phyloP scores from a whole-genome alignment of 2,329 filamentous ascomycete genomes.

The Dissoconium aciculare region DNA sequence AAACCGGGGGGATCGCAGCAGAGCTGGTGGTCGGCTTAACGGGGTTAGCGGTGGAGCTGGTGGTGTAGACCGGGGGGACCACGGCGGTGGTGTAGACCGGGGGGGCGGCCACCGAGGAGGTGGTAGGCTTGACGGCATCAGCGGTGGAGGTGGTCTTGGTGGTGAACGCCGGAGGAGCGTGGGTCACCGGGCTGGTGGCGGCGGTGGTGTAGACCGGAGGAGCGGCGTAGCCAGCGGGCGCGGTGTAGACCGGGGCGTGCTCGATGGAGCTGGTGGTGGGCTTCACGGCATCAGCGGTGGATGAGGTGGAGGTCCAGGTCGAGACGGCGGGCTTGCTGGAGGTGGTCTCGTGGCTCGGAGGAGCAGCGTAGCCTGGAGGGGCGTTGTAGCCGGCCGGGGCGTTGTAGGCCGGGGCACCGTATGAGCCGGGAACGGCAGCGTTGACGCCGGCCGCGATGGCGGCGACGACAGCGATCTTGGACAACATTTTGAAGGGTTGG shows the following conservation, averaged over 20 bases:
- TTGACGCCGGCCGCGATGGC: conserved; percentile 17
- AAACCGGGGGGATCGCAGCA: conserved; percentile 4
- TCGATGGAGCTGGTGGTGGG: conserved; percentile 3
- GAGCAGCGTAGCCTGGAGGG: conserved; percentile 4
- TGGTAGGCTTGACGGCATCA: neutral
- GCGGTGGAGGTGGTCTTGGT: conserved; percentile 1
- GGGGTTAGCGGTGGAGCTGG: conserved; percentile 3
- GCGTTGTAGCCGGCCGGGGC: conserved; percentile 5
- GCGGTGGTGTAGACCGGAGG: conserved; percentile 7
- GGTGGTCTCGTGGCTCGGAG: conserved; percentile 2
- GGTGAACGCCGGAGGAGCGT: conserved; percentile 1
- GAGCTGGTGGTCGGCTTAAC: conserved; percentile 4
- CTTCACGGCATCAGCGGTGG: conserved; percentile 2
- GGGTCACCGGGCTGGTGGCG: conserved; percentile 1
- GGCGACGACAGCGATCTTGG: conserved; percentile 19
- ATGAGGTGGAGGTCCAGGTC: conserved; percentile 5
- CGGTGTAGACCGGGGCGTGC: conserved; percentile 3
- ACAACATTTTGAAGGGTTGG: conserved; percentile 13
- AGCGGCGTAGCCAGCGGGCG: conserved; percentile 10
- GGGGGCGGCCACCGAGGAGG: conserved; percentile 2
- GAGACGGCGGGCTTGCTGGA: no score
- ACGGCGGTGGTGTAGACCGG: conserved; percentile 1
- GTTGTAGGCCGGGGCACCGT: conserved; percentile 3
- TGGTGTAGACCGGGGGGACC: conserved; percentile 1
- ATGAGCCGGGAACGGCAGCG: conserved; percentile 7